phyloP scores from a whole-genome alignment of 2,329 filamentous ascomycete species.

The Nigrograna mackinnonii region DNA sequence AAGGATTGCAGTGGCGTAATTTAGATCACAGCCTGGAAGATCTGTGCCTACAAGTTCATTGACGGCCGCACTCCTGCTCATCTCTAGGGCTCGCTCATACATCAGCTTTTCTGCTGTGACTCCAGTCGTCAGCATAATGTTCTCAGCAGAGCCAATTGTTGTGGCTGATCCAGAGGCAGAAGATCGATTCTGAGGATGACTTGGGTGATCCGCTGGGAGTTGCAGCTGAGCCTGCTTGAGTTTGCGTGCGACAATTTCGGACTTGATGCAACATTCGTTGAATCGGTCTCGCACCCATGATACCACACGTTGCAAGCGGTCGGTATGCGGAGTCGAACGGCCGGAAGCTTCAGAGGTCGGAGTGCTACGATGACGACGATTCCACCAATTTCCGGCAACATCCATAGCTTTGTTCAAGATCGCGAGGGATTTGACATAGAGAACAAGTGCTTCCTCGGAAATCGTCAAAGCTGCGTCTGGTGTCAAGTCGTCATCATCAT shows the following conservation, averaged over 20 bases:
- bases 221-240: slow-evolving; percentile 83
- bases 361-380: slow-evolving; percentile 72
- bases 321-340: slow-evolving; percentile 51
- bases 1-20: slow-evolving; percentile 88
- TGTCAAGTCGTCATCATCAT: slow-evolving; percentile 74
- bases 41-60: slow-evolving; percentile 95
- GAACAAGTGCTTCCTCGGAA: slow-evolving; percentile 90
- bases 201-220: slow-evolving; percentile 82
- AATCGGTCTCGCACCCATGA: slow-evolving; percentile 94
- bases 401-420: slow-evolving; percentile 95
- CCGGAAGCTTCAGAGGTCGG: slow-evolving; percentile 45
- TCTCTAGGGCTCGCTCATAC: slow-evolving; percentile 96
- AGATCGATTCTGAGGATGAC: slow-evolving; percentile 79
- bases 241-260: slow-evolving; percentile 88
- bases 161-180: slow-evolving; percentile 60
- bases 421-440: slow-evolving; percentile 93
- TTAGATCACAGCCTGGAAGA: slow-evolving; percentile 83
- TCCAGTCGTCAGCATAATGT: slow-evolving; percentile 82
- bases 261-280: slow-evolving; percentile 96
- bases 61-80: slow-evolving; percentile 92
- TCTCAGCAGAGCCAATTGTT: slow-evolving; percentile 69
- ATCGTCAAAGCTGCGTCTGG: slow-evolving; percentile 82
- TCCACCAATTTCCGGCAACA: slow-evolving; percentile 91
- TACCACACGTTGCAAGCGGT: slow-evolving; percentile 87
- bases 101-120: slow-evolving; percentile 96